Evolutionary conservation across 2,329 filamentous ascomycete genomes (phyloP).

Genomic region (Microcera coccophila): DNA sequence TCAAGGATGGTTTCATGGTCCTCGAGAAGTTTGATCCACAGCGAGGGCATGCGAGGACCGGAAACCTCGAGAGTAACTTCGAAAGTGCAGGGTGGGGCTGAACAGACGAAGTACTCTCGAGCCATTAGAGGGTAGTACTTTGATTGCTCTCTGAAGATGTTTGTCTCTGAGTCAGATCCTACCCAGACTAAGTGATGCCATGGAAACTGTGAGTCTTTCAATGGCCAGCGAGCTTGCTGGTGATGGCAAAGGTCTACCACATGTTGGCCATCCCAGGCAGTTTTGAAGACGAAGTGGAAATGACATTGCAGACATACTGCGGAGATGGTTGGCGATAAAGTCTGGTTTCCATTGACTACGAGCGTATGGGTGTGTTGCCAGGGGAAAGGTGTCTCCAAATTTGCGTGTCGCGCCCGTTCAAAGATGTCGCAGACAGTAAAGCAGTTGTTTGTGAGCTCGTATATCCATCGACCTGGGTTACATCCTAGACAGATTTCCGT

Average conservation of each 20-base stretch:
- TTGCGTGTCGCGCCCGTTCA: conserved; percentile 29
- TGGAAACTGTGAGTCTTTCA: conserved; percentile 33
- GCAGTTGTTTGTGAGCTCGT: conserved; percentile 38
- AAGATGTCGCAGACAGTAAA: conserved; percentile 36
- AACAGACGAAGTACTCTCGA: conserved; percentile 40
- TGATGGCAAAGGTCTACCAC: conserved; percentile 29
- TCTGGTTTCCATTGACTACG: conserved; percentile 39
- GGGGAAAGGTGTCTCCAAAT: conserved; percentile 29
- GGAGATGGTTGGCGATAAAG: conserved; percentile 30
- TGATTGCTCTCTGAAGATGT: conserved; percentile 20
- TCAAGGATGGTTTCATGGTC: conserved; percentile 43
- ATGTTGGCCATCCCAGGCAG: conserved; percentile 32
- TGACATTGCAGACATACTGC: conserved; percentile 40
- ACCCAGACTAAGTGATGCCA: conserved; percentile 40
- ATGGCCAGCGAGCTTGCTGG: conserved; percentile 33
- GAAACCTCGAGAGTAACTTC: conserved; percentile 46
- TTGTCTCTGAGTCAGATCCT: conserved; percentile 26
- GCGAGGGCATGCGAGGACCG: conserved; percentile 42
- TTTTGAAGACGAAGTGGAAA: conserved; percentile 40
- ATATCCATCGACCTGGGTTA: conserved; percentile 40
- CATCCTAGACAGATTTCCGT: conserved; percentile 26
- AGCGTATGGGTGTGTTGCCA: conserved; percentile 37
- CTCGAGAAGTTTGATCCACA: conserved; percentile 42
- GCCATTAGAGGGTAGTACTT: conserved; percentile 40
- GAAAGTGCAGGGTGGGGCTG: conserved; percentile 39